Conservation (phyloP, 2,329 filamentous ascomycete species). For the Ceratocystis cubensis region DNA sequence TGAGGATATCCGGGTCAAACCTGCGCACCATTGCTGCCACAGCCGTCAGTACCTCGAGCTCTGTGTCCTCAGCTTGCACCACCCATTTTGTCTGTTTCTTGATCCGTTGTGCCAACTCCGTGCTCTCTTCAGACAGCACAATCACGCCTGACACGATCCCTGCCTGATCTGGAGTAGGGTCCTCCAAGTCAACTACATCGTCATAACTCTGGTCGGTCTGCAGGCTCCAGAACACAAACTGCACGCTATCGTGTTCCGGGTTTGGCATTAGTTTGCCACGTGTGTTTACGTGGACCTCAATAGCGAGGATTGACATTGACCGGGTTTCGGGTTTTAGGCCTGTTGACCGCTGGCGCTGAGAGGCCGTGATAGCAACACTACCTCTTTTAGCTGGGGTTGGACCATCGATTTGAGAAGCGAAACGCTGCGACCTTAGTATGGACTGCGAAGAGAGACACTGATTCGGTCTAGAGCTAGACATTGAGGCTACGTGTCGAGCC, state of each 20-base stretch:
- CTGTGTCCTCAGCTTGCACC: slow-evolving; percentile 61
- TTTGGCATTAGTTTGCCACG: slow-evolving; percentile 71
- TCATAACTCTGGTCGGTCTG: slow-evolving; percentile 50
- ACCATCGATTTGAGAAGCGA: slow-evolving; percentile 73
- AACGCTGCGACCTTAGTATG: not conserved
- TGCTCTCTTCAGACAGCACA: slow-evolving; percentile 48
- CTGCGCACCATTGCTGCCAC: slow-evolving; percentile 74
- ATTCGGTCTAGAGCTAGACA: not conserved
- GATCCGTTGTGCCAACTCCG: slow-evolving; percentile 47
- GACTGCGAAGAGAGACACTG: not conserved
- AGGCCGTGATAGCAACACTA: slow-evolving; percentile 61
- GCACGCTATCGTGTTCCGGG: slow-evolving; percentile 78
- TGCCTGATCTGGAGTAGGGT: slow-evolving; percentile 8
- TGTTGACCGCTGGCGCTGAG: slow-evolving; percentile 44
- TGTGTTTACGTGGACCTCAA: slow-evolving; percentile 86
- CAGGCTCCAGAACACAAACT: slow-evolving; percentile 81
- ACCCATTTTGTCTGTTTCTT: slow-evolving; percentile 38
- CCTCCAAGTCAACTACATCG: slow-evolving; percentile 31
- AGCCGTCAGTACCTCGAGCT: slow-evolving; percentile 73
- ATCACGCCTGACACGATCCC: slow-evolving; percentile 53
- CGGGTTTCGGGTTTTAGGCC: slow-evolving; percentile 73
- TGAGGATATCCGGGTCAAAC: slow-evolving; percentile 82
- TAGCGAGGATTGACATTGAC: slow-evolving; percentile 93
- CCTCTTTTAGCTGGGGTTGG: slow-evolving; percentile 60
- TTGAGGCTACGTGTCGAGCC: not conserved